Evolutionary conservation across 257 asterid species (phyloP).

Genomic region (Fraxinus americana): DNA sequence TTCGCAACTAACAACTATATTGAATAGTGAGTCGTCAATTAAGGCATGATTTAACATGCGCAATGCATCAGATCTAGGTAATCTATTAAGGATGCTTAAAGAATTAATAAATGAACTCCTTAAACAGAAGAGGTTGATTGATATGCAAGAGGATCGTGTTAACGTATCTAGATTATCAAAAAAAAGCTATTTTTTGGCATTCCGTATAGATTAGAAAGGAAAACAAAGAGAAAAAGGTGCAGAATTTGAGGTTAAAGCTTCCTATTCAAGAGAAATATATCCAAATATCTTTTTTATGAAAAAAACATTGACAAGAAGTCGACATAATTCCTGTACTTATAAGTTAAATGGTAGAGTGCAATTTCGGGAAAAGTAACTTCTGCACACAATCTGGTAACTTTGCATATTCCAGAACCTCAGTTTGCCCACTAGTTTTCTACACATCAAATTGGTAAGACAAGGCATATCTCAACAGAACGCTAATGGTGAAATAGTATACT

Average conservation of each 20-base stretch:
- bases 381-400: neutral
- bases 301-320: too few species aligned
- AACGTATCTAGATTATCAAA: neutral
- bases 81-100: neutral
- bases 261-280: neutral
- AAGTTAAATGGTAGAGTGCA: neutral
- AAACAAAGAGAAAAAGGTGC: neutral
- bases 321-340: too few species aligned
- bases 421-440: neutral
- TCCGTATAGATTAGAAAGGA: neutral
- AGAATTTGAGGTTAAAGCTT: neutral
- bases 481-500: neutral
- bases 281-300: too few species aligned
- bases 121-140: neutral
- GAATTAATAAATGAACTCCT: neutral
- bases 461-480: neutral
- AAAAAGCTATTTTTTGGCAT: neutral
- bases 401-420: neutral
- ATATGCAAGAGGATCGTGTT: neutral
- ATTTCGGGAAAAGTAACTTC: neutral
- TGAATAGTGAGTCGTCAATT: neutral
- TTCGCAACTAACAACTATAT: neutral
- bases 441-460: neutral
- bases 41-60: neutral
- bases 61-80: neutral